These are phyloP conservation scores for Diaporthe aspalathi DNA, from an alignment of 2,329 filamentous ascomycete species.

Conservation along the genomic window DNA sequence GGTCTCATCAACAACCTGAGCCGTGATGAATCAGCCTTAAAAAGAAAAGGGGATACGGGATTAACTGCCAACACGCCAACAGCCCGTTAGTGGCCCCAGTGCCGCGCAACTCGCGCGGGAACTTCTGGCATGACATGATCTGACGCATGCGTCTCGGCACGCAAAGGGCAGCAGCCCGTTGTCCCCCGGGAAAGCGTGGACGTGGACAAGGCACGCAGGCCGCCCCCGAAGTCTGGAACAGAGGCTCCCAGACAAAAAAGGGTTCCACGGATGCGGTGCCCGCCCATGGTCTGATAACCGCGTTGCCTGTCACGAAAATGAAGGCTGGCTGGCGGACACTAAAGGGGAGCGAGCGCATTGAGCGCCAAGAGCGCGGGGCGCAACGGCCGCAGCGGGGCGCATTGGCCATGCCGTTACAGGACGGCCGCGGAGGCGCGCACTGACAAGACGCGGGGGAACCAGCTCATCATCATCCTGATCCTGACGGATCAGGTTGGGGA, in stretches of 20 bases:
- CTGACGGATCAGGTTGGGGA: neutral
- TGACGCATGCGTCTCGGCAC: neutral
- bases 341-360: neutral
- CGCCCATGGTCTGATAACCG: neutral
- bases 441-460: neutral
- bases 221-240: no score
- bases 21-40: neutral
- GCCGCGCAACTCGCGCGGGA: no score
- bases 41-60: no score
- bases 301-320: no score
- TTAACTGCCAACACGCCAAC: neutral
- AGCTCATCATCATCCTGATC: no score
- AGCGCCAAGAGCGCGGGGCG: neutral
- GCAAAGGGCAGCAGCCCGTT: neutral
- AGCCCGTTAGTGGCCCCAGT: neutral
- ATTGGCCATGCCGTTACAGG: slow-evolving; percentile 24
- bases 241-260: no score
- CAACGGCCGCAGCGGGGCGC: slow-evolving; percentile 3
- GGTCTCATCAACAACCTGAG: neutral
- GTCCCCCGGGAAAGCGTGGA: neutral
- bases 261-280: no score
- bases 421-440: neutral
- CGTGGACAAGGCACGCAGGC: no score
- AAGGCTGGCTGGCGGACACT: no score
- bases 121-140: no score